Percentiles rank a stretch among this genome's conserved stretches.
These are phyloP conservation scores for Hyaloraphidium curvatum DNA, from an alignment of 192 early-diverging fungal species.

Conservation along the genomic window DNA sequence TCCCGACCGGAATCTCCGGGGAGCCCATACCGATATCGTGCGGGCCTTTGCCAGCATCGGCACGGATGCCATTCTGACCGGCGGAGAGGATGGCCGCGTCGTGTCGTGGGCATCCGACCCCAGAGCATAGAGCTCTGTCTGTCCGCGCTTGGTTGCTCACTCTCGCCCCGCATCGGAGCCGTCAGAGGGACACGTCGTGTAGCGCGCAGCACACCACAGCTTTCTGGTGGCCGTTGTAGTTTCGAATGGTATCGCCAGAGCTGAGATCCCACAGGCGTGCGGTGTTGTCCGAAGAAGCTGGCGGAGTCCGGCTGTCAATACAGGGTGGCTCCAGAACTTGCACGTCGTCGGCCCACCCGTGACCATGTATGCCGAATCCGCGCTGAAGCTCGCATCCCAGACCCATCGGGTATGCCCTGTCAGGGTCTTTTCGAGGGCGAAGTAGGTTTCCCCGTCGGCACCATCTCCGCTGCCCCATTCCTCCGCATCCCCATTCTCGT, in stretches of 20 bases:
- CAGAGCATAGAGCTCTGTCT: too few species aligned
- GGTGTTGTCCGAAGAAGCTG: slow-evolving; percentile 66
- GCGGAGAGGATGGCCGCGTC: too few species aligned
- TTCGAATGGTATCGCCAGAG: slow-evolving; percentile 55
- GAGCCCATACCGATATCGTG: too few species aligned
- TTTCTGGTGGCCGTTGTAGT: slow-evolving; percentile 81
- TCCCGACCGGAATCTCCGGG: too few species aligned
- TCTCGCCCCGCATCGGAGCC: too few species aligned
- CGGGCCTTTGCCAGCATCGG: too few species aligned
- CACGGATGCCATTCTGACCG: too few species aligned
- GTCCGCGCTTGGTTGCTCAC: too few species aligned
- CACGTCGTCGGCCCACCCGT: slow-evolving; percentile 26
- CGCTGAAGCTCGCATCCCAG: slow-evolving; percentile 81
- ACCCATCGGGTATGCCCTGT: slow-evolving; percentile 75
- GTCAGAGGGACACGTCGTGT: slow-evolving; percentile 37
- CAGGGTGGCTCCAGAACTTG: background rate
- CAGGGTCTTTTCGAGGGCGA: slow-evolving; percentile 51
- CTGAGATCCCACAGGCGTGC: slow-evolving; percentile 66
- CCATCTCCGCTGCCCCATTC: background rate
- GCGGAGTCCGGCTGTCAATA: background rate
- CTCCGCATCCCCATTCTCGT: too few species aligned
- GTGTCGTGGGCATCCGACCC: too few species aligned
- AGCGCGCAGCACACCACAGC: slow-evolving; percentile 70
- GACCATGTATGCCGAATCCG: slow-evolving; percentile 77
- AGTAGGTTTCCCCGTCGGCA: slow-evolving; percentile 14